Evolutionary conservation across 768 basidiomycete genomes (phyloP), one percentile per base, ranked within the genome.

Genomic region (Auricularia heimuer): DNA sequence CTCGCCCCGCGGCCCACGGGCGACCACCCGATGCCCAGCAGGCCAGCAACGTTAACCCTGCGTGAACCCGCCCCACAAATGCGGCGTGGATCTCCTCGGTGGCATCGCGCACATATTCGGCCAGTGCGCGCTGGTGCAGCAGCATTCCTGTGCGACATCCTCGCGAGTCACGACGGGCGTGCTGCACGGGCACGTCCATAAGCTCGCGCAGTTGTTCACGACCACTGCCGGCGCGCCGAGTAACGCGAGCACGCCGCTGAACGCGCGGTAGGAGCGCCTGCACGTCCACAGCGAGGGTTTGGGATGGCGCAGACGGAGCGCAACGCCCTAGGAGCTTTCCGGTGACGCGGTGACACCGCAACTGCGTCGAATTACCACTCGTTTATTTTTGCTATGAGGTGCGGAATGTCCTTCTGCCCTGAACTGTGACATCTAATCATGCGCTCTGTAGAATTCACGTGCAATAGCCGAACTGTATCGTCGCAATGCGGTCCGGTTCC

Each of bases 331-430:
- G 4, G 62, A 68, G 10, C 34, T 24, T 39, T 54, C 62, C 29
- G 36, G 21, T 16, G 65, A 24, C 24, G 1, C 24, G 24, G 24
- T 24, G 24, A 65, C 35, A 63, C 64, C 11, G 64, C 37, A 14
- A 39, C 62, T 18, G 62, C 39, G 14, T 68, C 60, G 3, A 65
- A 66, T n/a, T 54, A 65, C 33, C 70, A 69, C 42, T 69, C 71
- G 16, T 63, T 72, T n/a, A 62, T 71, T 10, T 72, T 71, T 60
- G 71, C 71, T 8, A 51, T 71, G 64, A 64, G 67, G 71, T 71
- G 51, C 54, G 64, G 65, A 45, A 21, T 11, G 3, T 33, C n/a
- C 21, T 12, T 14, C 7, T 54, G 54, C 54, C 11, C 61, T 65
- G 62, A 47, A 61, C 61, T 65, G 63, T 62, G 62, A 51, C 29